phyloP scores from a whole-genome alignment of 202 grass and related monocot species.

The Bolboschoenoplectus hybrid region DNA sequence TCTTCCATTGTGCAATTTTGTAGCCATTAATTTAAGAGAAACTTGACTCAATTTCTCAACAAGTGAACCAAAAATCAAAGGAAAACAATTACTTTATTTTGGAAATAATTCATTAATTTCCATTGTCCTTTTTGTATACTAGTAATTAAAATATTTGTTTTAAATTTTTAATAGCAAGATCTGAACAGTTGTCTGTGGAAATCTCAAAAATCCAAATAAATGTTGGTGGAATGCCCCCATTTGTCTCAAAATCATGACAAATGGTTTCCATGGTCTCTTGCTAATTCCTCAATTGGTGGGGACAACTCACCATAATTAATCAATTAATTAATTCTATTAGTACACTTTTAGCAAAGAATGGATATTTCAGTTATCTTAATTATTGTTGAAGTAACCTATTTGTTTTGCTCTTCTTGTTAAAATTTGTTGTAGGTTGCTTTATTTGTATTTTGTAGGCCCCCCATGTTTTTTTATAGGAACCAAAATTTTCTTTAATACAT shows the following conservation, averaged over 20 bases:
- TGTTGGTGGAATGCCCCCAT: background rate
- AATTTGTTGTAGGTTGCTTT: background rate
- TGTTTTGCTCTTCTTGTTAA: background rate
- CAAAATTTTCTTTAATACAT: background rate
- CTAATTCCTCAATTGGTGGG: conserved; percentile 2
- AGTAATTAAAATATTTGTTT: background rate
- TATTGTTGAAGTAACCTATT: conserved; percentile 20
- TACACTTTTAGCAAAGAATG: background rate
- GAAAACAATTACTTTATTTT: background rate
- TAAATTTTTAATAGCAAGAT: background rate
- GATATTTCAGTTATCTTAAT: conserved; percentile 4
- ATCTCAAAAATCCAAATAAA: conserved; percentile 23
- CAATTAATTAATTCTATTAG: conserved; percentile 2
- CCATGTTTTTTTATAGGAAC: background rate
- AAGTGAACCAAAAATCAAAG: background rate
- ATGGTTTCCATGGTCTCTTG: background rate
- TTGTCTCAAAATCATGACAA: conserved; percentile 35
- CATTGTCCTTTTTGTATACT: background rate
- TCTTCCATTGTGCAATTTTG: conserved; percentile 6
- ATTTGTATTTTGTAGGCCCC: background rate
- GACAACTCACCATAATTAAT: background rate
- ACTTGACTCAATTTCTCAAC: background rate
- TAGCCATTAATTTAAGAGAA: background rate
- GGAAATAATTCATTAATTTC: background rate
- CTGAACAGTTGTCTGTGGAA: background rate